Percentiles rank a stretch among this genome's conserved stretches.
Evolutionary conservation across 2,329 filamentous ascomycete genomes (phyloP).

Genomic region (Claviceps sp.): DNA sequence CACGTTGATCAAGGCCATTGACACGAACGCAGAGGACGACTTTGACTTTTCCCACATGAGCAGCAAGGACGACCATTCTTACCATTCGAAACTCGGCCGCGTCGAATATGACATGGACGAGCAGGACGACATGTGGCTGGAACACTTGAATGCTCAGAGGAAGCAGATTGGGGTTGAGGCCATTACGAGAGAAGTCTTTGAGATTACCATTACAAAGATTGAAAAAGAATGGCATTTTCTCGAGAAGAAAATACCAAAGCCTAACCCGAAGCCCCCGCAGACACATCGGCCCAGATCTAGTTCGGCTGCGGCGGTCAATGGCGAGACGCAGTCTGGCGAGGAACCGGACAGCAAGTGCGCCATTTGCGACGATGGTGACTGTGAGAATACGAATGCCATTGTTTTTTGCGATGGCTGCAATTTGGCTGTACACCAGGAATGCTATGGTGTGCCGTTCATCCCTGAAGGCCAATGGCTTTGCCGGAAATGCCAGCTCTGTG

Average conservation of each 20-base stretch:
- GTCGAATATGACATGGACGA: conserved; percentile 99
- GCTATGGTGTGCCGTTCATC: conserved; percentile 96
- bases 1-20: conserved; percentile 51
- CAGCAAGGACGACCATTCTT: conserved; percentile 17
- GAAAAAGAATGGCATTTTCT: conserved; percentile 97
- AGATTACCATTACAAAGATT: conserved; percentile 97
- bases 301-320: conserved; percentile 89
- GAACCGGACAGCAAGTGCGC: conserved; percentile 96
- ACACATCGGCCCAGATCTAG: conserved; percentile 86
- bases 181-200: conserved; percentile 87
- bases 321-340: conserved; percentile 70
- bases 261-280: conserved; percentile 89
- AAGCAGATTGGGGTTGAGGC: conserved; percentile 61
- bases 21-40: conserved; percentile 47
- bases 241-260: conserved; percentile 93
- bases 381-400: conserved; percentile 97
- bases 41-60: conserved; percentile 27
- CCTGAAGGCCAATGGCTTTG: conserved; percentile 98
- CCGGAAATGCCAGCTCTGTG: conserved; percentile 90
- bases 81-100: conserved; percentile 46
- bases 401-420: conserved; percentile 98
- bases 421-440: conserved; percentile 94
- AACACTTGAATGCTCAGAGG: conserved; percentile 66
- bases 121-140: conserved; percentile 93
- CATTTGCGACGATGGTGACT: conserved; percentile 98